Percentiles rank a stretch among this genome's conserved stretches.
Evolutionary conservation across 768 basidiomycete species (phyloP).

Genomic region (Tricholoma terreum): DNA sequence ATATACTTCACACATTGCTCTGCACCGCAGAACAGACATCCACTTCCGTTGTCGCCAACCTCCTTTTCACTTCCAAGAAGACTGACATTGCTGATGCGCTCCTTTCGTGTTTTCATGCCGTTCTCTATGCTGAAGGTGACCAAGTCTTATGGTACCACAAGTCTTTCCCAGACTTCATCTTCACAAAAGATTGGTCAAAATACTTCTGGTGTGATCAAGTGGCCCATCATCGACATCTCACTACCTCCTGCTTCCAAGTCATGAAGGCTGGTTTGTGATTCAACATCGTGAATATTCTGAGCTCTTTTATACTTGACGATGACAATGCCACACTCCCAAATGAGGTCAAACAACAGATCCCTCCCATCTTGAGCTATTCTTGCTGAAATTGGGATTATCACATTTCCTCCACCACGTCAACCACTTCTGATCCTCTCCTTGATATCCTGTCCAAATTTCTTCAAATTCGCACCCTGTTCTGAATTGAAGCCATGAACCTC

Average conservation of each 20-base stretch:
- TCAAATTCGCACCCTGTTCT: conserved; percentile 19
- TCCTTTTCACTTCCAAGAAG: background rate
- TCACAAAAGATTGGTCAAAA: background rate
- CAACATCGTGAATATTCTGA: background rate
- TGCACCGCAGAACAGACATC: background rate
- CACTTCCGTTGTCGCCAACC: background rate
- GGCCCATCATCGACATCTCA: too few species aligned
- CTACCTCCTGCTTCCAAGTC: background rate
- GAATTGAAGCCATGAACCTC: conserved; percentile 29
- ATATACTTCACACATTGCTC: background rate
- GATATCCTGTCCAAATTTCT: conserved; percentile 12
- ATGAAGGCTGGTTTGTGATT: background rate
- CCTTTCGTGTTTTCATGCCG: background rate
- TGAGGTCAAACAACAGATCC: background rate
- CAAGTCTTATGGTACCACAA: too few species aligned
- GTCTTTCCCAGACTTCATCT: background rate
- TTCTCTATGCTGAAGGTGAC: background rate
- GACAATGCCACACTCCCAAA: background rate
- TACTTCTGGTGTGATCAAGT: background rate
- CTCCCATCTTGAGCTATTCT: background rate
- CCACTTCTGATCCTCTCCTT: background rate
- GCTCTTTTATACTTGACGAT: background rate
- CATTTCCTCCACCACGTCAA: background rate
- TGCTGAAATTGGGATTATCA: background rate
- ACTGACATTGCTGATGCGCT: background rate